These are phyloP conservation scores for Kodamaea jinghongensis DNA, from an alignment of 805 yeast species.

Conservation along the genomic window DNA sequence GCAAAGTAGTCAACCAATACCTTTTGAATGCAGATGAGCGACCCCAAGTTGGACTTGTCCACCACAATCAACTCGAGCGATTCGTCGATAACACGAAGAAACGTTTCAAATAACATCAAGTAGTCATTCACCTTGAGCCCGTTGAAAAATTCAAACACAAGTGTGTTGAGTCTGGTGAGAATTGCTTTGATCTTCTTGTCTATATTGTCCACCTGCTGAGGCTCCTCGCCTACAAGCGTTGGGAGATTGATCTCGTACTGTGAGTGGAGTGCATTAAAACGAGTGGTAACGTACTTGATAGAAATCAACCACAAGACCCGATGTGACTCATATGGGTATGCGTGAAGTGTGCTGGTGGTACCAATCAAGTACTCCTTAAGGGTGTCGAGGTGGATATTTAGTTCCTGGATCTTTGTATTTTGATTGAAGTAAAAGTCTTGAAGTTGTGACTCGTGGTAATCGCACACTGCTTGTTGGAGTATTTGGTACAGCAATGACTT, in stretches of 20 bases:
- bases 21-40: conserved; percentile 6
- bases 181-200: conserved; percentile 7
- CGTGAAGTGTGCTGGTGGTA: conserved; percentile 11
- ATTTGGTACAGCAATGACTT: neutral
- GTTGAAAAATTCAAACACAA: conserved; percentile 3
- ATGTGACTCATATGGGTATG: conserved; percentile 13
- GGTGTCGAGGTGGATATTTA: conserved; percentile 14
- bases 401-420: conserved; percentile 9
- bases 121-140: conserved; percentile 1
- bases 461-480: neutral
- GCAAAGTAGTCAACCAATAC: conserved; percentile 5
- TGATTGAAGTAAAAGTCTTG: neutral
- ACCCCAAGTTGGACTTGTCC: conserved; percentile 5
- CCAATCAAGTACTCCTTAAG: conserved; percentile 20
- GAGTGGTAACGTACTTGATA: conserved; percentile 7
- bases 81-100: conserved; percentile 7
- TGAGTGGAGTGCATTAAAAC: conserved; percentile 9
- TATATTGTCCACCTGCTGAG: conserved; percentile 3
- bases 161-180: conserved; percentile 4
- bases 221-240: conserved; percentile 7
- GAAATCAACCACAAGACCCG: conserved; percentile 20
- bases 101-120: conserved; percentile 4
- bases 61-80: conserved; percentile 14
- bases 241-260: conserved; percentile 8
- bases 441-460: neutral